These are phyloP conservation scores for Haplosporangium gracile DNA, from an alignment of 192 early-diverging fungal genomes.

Conservation along the genomic window DNA sequence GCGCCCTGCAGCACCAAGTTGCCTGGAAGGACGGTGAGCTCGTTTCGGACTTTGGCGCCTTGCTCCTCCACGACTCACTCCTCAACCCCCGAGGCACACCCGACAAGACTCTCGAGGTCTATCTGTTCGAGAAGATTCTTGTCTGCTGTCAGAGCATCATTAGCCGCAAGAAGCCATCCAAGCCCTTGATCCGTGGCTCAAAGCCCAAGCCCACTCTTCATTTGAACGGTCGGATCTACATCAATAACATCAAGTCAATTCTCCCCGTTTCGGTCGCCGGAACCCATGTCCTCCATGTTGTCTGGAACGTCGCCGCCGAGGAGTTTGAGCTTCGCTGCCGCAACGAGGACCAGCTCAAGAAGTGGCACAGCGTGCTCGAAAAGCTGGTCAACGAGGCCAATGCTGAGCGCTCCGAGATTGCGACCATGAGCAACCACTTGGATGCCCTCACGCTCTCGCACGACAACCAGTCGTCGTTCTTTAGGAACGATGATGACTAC, in stretches of 20 bases:
- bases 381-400: slow-evolving; percentile 72
- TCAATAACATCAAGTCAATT: slow-evolving; percentile 76
- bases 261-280: slow-evolving; percentile 50
- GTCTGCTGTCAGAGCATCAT: slow-evolving; percentile 92
- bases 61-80: slow-evolving; percentile 90
- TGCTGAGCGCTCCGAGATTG: slow-evolving; percentile 27
- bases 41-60: slow-evolving; percentile 79
- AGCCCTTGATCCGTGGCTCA: slow-evolving; percentile 50
- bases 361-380: slow-evolving; percentile 88
- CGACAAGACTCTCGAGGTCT: slow-evolving; percentile 88
- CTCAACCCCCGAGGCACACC: slow-evolving; percentile 83
- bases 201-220: slow-evolving; percentile 78
- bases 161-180: slow-evolving; percentile 58
- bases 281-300: slow-evolving; percentile 76
- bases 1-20: slow-evolving; percentile 83
- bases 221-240: slow-evolving; percentile 90
- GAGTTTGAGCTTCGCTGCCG: slow-evolving; percentile 90
- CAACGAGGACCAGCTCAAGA: slow-evolving; percentile 91
- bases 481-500: slow-evolving; percentile 60
- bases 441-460: slow-evolving; percentile 13
- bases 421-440: slow-evolving; percentile 28
- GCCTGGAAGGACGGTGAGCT: slow-evolving; percentile 94
- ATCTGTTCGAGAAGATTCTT: slow-evolving; percentile 93
- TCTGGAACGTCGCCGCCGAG: slow-evolving; percentile 84
- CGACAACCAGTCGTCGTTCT: slow-evolving; percentile 53